Evolutionary conservation across 2,329 filamentous ascomycete genomes (phyloP), one percentile per base, ranked within the genome.

Genomic region (Epichloe scottii): DNA sequence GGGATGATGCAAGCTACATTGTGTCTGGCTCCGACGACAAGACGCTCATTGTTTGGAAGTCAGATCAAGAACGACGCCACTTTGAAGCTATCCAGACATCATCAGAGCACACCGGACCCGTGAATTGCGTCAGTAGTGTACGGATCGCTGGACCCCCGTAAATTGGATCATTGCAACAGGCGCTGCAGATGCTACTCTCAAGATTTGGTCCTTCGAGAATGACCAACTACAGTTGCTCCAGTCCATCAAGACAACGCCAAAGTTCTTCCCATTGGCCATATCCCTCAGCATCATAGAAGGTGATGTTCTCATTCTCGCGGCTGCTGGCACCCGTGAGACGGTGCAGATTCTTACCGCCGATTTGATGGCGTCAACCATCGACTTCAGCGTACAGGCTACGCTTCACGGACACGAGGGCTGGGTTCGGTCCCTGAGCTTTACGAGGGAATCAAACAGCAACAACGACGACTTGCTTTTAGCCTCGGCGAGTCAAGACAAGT

Each of bases 401-500:
- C 76, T 98, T 19, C 77, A 81, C 0, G 93, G 93, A 3, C 93
- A 98, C 61, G 93, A 98, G 68, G 91, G 87, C 51, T 98, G 93
- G 93, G 82, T 98, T 45, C 78, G 91, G 46, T 91, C 89, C 14
- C 73, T 98, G 12, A 84, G 84, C 55, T 93, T 98, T 58, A 78
- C 80, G 1, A 72, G 71, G 53, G 87, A 93, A 62, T 76, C 68
- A 14, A 63, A 70, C 2, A 68, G 70, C 21, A 57, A 68, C 0
- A 66, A 71, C 0, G 78, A 79, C 49, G 90, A 96, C 63, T 64
- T 95, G 4, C 69, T 97, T 21, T 76, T 98, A 19, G 89, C 91
- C 0, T 97, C 91, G 11, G 90, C 90, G 21, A 97, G 91, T 63
- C 93, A 98, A 66, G 93, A 98, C 68, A 96, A 95, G 69, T 98